A percentile compares a stretch with the other conserved stretches of the same genome.
Evolutionary conservation across 345 rosid species (phyloP).

Genomic region (Hevea brasiliensis): DNA sequence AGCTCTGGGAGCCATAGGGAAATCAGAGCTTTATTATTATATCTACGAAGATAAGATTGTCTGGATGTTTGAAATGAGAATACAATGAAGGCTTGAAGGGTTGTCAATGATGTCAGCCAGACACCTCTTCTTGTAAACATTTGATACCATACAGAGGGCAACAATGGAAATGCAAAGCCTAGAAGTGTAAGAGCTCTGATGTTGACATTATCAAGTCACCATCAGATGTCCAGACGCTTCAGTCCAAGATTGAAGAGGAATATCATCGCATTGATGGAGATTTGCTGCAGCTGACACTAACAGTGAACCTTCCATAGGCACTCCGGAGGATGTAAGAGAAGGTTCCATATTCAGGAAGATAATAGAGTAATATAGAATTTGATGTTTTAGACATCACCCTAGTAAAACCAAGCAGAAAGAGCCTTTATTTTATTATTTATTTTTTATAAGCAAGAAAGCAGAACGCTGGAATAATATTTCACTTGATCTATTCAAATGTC

Average conservation of each 20-base stretch:
- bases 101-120: background rate
- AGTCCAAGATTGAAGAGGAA: background rate
- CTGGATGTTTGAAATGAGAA: background rate
- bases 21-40: background rate
- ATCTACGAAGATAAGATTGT: background rate
- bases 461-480: background rate
- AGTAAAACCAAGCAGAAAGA: too few relatives aligned
- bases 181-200: background rate
- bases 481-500: too few relatives aligned
- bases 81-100: background rate
- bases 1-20: background rate
- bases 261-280: background rate
- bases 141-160: too few relatives aligned
- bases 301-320: background rate
- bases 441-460: background rate
- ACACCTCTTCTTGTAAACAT: too few relatives aligned
- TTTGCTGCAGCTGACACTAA: background rate
- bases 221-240: background rate
- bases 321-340: background rate
- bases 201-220: background rate
- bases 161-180: too few relatives aligned
- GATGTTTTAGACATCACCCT: background rate
- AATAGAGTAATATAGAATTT: background rate
- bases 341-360: background rate
- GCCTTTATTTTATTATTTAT: too few relatives aligned